These are phyloP conservation scores for Gamsiella multidivaricata DNA, from an alignment of 192 early-diverging fungal species.

Conservation along the genomic window DNA sequence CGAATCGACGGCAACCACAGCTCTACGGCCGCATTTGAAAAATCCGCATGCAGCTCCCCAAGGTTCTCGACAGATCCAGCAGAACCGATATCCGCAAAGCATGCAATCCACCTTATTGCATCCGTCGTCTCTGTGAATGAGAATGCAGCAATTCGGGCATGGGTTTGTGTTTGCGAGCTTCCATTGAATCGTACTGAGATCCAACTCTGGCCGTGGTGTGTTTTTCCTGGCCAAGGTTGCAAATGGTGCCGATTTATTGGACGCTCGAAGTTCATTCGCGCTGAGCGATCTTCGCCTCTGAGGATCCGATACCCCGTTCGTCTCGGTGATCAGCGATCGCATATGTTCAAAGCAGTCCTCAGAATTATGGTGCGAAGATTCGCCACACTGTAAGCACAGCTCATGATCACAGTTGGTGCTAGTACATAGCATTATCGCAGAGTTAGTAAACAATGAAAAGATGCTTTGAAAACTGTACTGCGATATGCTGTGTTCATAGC, in stretches of 20 bases:
- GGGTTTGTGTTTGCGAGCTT: constrained; percentile 61
- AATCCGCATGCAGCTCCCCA: constrained; percentile 75
- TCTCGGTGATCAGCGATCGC: constrained; percentile 38
- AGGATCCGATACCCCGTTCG: background rate
- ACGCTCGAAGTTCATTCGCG: background rate
- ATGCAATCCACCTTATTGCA: constrained; percentile 79
- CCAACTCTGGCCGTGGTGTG: constrained; percentile 35
- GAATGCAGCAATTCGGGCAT: constrained; percentile 73
- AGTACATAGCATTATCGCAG: too few relatives aligned
- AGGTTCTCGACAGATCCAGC: constrained; percentile 68
- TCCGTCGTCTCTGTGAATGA: constrained; percentile 77
- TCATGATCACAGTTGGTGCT: constrained; percentile 44
- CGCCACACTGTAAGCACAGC: constrained; percentile 66
- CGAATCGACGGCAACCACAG: background rate
- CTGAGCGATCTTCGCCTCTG: background rate
- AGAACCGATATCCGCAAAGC: constrained; percentile 72
- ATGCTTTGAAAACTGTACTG: background rate
- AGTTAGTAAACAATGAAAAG: background rate
- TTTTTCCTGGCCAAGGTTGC: background rate
- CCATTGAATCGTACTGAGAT: constrained; percentile 60
- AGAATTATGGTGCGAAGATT: constrained; percentile 53
- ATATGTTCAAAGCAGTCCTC: constrained; percentile 58
- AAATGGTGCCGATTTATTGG: too few relatives aligned
- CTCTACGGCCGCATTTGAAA: constrained; percentile 61
- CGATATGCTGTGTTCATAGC: too few relatives aligned